Evolutionary conservation across 164 flowering plant species (phyloP), one percentile per base, ranked within the genome.

Genomic region (Vitis riparia): DNA sequence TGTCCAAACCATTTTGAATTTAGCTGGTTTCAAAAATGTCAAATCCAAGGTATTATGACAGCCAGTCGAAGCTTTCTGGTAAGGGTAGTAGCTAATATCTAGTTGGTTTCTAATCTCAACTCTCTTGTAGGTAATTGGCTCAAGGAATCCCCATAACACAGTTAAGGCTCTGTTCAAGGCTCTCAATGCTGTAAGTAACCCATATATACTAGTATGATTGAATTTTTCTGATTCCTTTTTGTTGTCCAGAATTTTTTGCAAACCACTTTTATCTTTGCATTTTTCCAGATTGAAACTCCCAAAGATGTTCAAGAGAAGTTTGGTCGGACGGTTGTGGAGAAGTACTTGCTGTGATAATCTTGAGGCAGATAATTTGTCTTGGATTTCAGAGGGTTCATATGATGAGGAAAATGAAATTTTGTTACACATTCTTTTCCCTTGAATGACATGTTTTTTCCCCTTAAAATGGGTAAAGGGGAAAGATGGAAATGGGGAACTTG

Each of bases 271-370:
- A 30, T 62, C 9, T 66, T 6, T 9, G 64, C 11, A 3, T 15
- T 65, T 37, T 66, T 66, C 19, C 90, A 94, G 98, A 83, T 92
- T 70, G 97, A 92, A 78, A 92, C 92, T 64, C 97, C 94, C 47
- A 94, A 92, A 78, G 97, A 94, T 77, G 87, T 94, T 51, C 91
- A 92, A 81, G 91, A 94, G 81, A 92, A 91, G 85, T 86, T 94
- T 75, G 98, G 98, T 2, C 87, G 98, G 62, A 83, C 90, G 10
- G 98, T 94, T 52, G 97, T 94, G 3, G 97, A 92, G 81, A 86
- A 89, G 30, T 88, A 90, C 73, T 72, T 94, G 77, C 83, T 94
- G 37, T 86, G 74, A 84, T 71, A 37, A 37, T 37, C 44, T 37
- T 37, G 6, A 37, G 5, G 44, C 44, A 37, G 44, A 37, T 37